These are phyloP conservation scores for Pyrus betulifolia DNA, from an alignment of 306 rosid genomes.

Conservation along the genomic window DNA sequence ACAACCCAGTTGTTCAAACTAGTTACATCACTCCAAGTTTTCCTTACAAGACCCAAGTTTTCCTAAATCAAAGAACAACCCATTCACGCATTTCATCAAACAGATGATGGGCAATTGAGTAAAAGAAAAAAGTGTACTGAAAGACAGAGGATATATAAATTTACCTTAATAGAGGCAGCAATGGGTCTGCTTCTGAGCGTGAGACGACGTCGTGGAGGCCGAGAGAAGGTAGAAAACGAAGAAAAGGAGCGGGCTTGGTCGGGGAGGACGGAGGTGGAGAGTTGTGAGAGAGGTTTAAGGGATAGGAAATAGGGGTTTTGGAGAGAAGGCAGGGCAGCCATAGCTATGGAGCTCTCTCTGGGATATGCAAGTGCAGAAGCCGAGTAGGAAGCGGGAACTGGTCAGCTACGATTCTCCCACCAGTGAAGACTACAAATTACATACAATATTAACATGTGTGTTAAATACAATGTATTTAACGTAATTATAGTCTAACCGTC, in stretches of 20 bases:
- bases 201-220: constrained; percentile 27
- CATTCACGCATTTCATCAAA: constrained; percentile 18
- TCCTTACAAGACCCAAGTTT: constrained; percentile 41
- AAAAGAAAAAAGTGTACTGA: not conserved
- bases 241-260: constrained; percentile 13
- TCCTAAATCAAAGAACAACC: constrained; percentile 38
- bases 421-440: not conserved
- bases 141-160: not conserved
- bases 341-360: constrained; percentile 2
- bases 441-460: too few species aligned
- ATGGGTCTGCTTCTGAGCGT: constrained; percentile 11
- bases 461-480: too few species aligned
- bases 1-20: constrained; percentile 87
- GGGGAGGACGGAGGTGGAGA: constrained; percentile 14
- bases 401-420: not conserved
- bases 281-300: constrained; percentile 23
- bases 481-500: too few species aligned
- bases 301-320: constrained; percentile 21
- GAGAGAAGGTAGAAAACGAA: constrained; percentile 19
- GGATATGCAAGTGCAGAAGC: not conserved
- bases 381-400: not conserved
- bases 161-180: constrained; percentile 45
- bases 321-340: constrained; percentile 41
- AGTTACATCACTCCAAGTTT: constrained; percentile 49
- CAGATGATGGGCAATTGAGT: constrained; percentile 14